Evolutionary conservation across 2,329 filamentous ascomycete genomes (phyloP), one percentile per base, ranked within the genome.

Genomic region (Stachybotrys chartarum): DNA sequence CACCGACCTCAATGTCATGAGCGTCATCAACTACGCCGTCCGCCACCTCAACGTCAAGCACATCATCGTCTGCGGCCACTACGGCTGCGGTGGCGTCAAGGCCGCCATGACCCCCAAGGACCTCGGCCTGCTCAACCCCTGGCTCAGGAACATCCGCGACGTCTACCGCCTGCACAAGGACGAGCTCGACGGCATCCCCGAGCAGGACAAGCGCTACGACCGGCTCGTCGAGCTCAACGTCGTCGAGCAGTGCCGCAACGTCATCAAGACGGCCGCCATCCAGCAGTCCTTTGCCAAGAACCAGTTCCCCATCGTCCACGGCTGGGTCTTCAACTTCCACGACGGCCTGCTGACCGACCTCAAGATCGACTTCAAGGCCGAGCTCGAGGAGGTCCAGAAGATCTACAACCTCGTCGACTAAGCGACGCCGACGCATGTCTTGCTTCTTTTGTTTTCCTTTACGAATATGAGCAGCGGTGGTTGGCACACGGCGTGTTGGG

Each of bases 11-110:
- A 91, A 86, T 71, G 84, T 86, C 52, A 85, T 90, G 70, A 83
- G 83, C 69, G 91, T 96, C 64, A 90, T 96, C 72, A 86, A 94
- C 69, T 97, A 91, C 70, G 89, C 91, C 60, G 90, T 96, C 60
- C 78, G 81, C 64, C 85, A 93, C 70, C 80, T 96, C 46, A 80
- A 88, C 68, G 87, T 91, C 69, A 90, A 90, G 77, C 87, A 91
- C 77, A 88, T 91, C 63, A 79, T 91, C 61, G 85, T 91, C 56
- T 91, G 87, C 71, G 87, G 87, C 30, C 87, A 91, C 77, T 90
- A 90, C 76, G 85, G 85, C 70, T 91, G 87, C 72, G 87, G 87
- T 51, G 87, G 87, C 59, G 86, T 90, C 70, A 86, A 88, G 72
- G 87, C 87, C 42, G 87, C 87, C 71, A 84, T 86, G 79, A 87